Conservation (phyloP, 139 green algal genomes). For the Auxenochlorella pyrenoidosa region DNA sequence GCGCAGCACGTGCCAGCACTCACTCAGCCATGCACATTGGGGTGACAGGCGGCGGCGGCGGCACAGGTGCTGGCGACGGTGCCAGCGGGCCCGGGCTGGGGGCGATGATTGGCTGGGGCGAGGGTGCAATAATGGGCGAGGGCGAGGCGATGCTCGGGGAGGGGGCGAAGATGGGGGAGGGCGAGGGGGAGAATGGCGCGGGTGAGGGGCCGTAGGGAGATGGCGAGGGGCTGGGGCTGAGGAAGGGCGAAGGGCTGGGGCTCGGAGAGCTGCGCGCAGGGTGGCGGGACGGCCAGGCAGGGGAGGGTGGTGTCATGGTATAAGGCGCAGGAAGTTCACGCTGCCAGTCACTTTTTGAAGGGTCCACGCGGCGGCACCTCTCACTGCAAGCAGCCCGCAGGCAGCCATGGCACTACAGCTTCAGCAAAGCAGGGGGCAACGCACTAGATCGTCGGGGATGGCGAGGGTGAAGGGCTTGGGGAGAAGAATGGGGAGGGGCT, state of each 20-base stretch:
- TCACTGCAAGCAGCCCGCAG: neutral
- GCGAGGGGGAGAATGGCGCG: neutral
- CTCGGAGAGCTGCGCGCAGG: neutral
- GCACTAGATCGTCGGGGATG: neutral
- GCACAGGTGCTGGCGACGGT: neutral
- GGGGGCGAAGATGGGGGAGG: neutral
- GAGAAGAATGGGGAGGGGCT: neutral
- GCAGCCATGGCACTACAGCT: neutral
- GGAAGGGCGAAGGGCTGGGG: too few species aligned
- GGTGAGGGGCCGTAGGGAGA: neutral
- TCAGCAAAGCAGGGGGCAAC: neutral
- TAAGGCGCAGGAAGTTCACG: too few species aligned
- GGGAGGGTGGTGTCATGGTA: too few species aligned
- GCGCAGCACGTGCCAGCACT: neutral
- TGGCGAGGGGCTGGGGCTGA: neutral
- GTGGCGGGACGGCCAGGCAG: neutral
- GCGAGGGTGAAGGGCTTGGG: neutral
- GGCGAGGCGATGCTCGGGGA: neutral
- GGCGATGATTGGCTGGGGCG: neutral
- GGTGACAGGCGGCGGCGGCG: neutral
- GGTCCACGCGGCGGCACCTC: too few species aligned
- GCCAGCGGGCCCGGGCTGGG: neutral
- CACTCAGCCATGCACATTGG: slow-evolving; percentile 20
- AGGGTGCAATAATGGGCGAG: neutral
- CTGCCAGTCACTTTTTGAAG: too few species aligned